phyloP scores from a whole-genome alignment of 495 filamentous ascomycete species.

The Daldinia caldariorum region DNA sequence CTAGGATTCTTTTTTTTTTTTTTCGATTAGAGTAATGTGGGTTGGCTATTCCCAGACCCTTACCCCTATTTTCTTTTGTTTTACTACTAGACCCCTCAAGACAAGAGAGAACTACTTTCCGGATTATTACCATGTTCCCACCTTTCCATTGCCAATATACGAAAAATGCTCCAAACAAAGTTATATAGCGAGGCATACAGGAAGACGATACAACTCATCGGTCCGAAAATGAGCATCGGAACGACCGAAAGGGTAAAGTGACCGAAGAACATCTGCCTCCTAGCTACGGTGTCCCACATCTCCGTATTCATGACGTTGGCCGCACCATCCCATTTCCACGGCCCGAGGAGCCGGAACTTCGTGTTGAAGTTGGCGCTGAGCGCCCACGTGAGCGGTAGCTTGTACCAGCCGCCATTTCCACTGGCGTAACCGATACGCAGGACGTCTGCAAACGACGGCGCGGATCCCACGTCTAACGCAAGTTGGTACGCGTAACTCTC shows the following conservation, averaged over 20 bases:
- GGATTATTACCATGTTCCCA: background rate
- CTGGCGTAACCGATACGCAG: constrained; percentile 13
- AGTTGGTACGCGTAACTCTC: constrained; percentile 59
- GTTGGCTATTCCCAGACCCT: background rate
- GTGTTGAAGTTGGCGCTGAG: constrained; percentile 54
- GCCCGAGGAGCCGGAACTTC: constrained; percentile 53
- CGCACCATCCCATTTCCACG: constrained; percentile 54
- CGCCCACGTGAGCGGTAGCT: constrained; percentile 50
- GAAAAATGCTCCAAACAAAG: constrained; percentile 6
- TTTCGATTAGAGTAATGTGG: too few relatives aligned
- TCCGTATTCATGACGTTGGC: constrained; percentile 48
- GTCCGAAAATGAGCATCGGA: constrained; percentile 50
- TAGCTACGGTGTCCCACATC: constrained; percentile 50
- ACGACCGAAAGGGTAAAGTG: constrained; percentile 45
- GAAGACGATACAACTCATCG: constrained; percentile 41
- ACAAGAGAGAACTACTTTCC: too few relatives aligned
- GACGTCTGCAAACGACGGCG: constrained; percentile 49
- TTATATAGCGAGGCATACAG: constrained; percentile 21
- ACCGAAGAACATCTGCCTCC: constrained; percentile 47
- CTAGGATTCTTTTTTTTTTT: too few relatives aligned
- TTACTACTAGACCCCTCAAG: too few relatives aligned
- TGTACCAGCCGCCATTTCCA: constrained; percentile 40
- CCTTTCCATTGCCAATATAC: too few relatives aligned
- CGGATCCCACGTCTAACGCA: constrained; percentile 56
- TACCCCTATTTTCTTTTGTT: too few relatives aligned